Evolutionary conservation across 306 rosid species (phyloP).

Genomic region (Prunus armeniaca): DNA sequence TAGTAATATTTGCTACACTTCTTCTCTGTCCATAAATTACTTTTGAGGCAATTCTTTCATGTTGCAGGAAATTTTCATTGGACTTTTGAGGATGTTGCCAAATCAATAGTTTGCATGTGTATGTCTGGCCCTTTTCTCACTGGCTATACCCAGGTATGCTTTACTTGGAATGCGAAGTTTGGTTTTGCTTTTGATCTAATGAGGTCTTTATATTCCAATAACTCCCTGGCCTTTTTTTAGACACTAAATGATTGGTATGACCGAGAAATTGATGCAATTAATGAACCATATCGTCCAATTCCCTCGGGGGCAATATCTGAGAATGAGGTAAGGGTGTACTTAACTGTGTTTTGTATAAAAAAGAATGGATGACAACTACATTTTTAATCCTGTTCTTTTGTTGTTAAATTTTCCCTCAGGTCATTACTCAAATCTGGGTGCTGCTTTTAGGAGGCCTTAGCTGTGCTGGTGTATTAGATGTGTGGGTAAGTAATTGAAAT

Average conservation of each 20-base stretch:
- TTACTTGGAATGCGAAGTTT: background rate
- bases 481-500: slow-evolving; percentile 69
- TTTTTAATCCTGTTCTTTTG: slow-evolving; percentile 3
- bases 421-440: slow-evolving; percentile 93
- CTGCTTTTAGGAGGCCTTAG: slow-evolving; percentile 85
- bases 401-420: slow-evolving; percentile 43
- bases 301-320: slow-evolving; percentile 96
- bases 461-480: slow-evolving; percentile 74
- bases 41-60: slow-evolving; percentile 17
- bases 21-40: background rate
- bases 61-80: slow-evolving; percentile 88
- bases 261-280: slow-evolving; percentile 94
- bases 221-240: slow-evolving; percentile 36
- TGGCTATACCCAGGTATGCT: slow-evolving; percentile 84
- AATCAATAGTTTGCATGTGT: slow-evolving; percentile 83
- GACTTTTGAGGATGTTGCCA: slow-evolving; percentile 81
- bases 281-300: slow-evolving; percentile 97
- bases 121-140: slow-evolving; percentile 97
- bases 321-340: slow-evolving; percentile 58
- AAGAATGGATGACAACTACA: background rate
- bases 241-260: slow-evolving; percentile 97
- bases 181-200: slow-evolving; percentile 2
- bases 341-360: background rate
- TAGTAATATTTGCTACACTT: background rate
- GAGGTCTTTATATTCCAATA: slow-evolving; percentile 17